phyloP scores from a whole-genome alignment of 2,329 filamentous ascomycete species.

The Penicillium fuscoglaucum region DNA sequence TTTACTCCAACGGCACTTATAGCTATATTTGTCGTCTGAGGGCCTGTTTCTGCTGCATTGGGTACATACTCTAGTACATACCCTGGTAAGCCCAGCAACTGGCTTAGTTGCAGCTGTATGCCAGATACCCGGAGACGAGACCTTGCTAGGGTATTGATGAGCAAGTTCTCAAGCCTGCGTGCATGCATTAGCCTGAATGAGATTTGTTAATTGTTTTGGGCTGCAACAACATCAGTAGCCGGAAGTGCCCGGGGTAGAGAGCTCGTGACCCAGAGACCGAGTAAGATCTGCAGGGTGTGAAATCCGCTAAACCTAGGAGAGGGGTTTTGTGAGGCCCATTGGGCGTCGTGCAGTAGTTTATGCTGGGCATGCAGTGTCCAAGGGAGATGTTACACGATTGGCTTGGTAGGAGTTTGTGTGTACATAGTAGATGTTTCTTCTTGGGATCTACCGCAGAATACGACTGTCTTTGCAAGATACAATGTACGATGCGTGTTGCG shows the following conservation, averaged over 20 bases:
- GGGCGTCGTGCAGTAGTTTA: constrained; percentile 1
- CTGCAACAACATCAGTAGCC: constrained; percentile 6
- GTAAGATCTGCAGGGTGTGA: constrained; percentile 3
- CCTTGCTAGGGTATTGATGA: not conserved
- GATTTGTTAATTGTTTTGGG: constrained; percentile 19
- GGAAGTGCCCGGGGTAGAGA: constrained; percentile 10
- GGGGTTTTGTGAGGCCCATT: not conserved
- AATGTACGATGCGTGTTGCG: not conserved
- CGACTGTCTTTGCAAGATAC: no score
- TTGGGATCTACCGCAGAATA: not conserved
- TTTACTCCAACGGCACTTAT: not conserved
- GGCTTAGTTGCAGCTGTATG: constrained; percentile 1
- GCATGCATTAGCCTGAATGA: constrained; percentile 14
- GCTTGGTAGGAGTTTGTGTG: no score
- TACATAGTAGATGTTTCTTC: not conserved
- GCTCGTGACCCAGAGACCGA: constrained; percentile 18
- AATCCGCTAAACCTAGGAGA: not conserved
- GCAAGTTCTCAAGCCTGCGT: not conserved
- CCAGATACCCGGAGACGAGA: not conserved
- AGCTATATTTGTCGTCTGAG: not conserved
- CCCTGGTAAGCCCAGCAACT: not conserved
- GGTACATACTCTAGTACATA: no score
- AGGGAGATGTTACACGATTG: not conserved
- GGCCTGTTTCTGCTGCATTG: not conserved
- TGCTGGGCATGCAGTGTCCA: not conserved